phyloP scores from a whole-genome alignment of 1,284 basidiomycete species.

The Apiotrichum brassicae region DNA sequence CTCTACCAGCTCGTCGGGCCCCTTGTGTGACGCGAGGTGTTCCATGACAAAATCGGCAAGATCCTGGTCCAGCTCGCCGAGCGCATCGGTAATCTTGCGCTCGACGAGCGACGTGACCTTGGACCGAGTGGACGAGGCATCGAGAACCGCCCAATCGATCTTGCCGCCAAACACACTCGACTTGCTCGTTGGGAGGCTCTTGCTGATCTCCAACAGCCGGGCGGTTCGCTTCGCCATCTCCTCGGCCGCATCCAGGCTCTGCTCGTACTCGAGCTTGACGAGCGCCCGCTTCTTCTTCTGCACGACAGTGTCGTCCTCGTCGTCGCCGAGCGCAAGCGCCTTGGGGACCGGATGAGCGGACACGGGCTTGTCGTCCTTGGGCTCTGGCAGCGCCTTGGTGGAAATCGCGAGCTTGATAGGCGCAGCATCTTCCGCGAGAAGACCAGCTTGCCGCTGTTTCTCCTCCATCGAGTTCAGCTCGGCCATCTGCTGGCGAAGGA shows the following conservation, averaged over 20 bases:
- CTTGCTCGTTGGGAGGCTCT: constrained; percentile 61
- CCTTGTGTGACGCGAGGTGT: constrained; percentile 76
- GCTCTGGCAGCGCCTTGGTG: constrained; percentile 11
- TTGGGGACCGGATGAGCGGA: constrained; percentile 30
- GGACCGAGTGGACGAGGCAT: constrained; percentile 65
- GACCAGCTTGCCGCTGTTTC: constrained; percentile 76
- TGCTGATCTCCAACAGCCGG: constrained; percentile 66
- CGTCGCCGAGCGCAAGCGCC: constrained; percentile 57
- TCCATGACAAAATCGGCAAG: constrained; percentile 83
- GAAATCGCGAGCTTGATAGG: constrained; percentile 73
- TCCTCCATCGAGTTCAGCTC: constrained; percentile 81
- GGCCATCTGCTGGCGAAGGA: constrained; percentile 80
- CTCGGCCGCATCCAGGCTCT: constrained; percentile 20
- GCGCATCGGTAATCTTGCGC: constrained; percentile 68
- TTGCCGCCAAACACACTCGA: constrained; percentile 68
- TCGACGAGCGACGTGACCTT: constrained; percentile 75
- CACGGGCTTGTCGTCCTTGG: constrained; percentile 44
- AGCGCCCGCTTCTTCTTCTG: constrained; percentile 72
- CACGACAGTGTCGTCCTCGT: constrained; percentile 66
- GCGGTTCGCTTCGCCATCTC: constrained; percentile 62
- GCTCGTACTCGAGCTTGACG: constrained; percentile 73
- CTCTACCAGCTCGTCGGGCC: constrained; percentile 71
- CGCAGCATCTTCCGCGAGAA: constrained; percentile 81
- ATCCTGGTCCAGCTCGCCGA: constrained; percentile 69
- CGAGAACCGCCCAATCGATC: constrained; percentile 78